Evolutionary conservation across 2,329 filamentous ascomycete species (phyloP).

Genomic region (Cyphellophora europaea): DNA sequence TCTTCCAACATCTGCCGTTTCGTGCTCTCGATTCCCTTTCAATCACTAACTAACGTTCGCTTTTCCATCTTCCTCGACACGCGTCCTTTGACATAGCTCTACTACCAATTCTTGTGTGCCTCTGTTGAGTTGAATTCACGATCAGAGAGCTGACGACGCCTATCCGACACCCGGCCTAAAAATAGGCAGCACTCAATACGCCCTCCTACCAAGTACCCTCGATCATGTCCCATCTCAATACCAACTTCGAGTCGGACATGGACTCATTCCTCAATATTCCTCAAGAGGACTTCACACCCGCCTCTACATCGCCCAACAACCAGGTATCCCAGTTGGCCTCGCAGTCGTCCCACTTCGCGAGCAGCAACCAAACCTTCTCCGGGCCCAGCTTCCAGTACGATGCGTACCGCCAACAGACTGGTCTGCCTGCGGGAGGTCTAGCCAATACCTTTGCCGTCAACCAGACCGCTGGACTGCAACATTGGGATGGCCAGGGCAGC

Average conservation of each 20-base stretch:
- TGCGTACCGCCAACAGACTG: constrained; percentile 90
- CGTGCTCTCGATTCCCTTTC: no score
- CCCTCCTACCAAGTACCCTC: constrained; percentile 11
- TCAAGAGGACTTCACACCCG: constrained; percentile 31
- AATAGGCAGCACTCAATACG: constrained; percentile 9
- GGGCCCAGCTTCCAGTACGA: constrained; percentile 92
- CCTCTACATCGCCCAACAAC: constrained; percentile 17
- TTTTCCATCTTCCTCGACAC: no score
- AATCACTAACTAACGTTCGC: no score
- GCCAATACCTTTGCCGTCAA: constrained; percentile 72
- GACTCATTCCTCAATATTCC: constrained; percentile 38
- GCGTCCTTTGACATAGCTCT: no score
- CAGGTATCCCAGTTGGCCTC: constrained; percentile 27
- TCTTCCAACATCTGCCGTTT: no score
- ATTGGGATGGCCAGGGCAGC: constrained; percentile 25
- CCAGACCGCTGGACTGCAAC: constrained; percentile 39
- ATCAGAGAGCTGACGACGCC: neutral
- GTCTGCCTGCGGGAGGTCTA: constrained; percentile 75
- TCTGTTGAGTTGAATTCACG: no score
- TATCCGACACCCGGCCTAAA: constrained; percentile 2
- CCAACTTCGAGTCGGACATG: constrained; percentile 33
- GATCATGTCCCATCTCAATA: constrained; percentile 17
- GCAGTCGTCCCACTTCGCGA: constrained; percentile 28
- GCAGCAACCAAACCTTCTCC: constrained; percentile 44
- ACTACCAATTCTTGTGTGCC: no score